A percentile compares a stretch with the other conserved stretches of the same genome.
Conservation (phyloP, 371 early-diverging fungal genomes). For the Mortierella sp. region DNA sequence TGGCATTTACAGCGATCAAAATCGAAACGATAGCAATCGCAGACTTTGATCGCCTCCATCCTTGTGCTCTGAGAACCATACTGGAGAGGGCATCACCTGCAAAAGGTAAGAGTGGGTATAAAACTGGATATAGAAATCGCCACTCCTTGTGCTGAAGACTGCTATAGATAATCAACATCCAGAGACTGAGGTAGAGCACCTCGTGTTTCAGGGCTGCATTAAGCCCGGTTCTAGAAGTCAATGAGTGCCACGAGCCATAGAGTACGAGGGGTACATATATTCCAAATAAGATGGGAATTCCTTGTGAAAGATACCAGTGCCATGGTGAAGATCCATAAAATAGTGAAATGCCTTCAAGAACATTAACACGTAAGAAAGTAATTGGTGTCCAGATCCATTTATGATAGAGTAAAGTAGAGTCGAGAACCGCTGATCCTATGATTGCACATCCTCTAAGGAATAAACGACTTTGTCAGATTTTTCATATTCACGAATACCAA, state of each 20-base stretch:
- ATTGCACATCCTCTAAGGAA: conserved; percentile 58
- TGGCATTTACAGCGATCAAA: conserved; percentile 72
- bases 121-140: conserved; percentile 88
- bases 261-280: conserved; percentile 77
- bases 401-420: conserved; percentile 68
- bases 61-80: conserved; percentile 19
- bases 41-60: conserved; percentile 14
- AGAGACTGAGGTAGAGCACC: conserved; percentile 55
- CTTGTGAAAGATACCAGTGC: conserved; percentile 91
- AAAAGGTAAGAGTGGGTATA: conserved; percentile 81
- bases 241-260: conserved; percentile 57
- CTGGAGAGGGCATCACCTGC: conserved; percentile 68
- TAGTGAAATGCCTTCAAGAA: conserved; percentile 77
- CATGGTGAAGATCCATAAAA: conserved; percentile 93
- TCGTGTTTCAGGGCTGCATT: conserved; percentile 38
- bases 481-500: background rate
- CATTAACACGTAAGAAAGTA: conserved; percentile 85
- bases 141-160: conserved; percentile 92
- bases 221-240: conserved; percentile 12
- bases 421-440: conserved; percentile 65
- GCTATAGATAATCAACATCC: conserved; percentile 77
- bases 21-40: conserved; percentile 23
- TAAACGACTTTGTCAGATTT: conserved; percentile 3
- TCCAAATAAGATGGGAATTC: conserved; percentile 82
- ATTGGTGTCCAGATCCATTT: conserved; percentile 75